Conservation (phyloP, 495 filamentous ascomycete genomes). For the Astrothelium macrocarpum region DNA sequence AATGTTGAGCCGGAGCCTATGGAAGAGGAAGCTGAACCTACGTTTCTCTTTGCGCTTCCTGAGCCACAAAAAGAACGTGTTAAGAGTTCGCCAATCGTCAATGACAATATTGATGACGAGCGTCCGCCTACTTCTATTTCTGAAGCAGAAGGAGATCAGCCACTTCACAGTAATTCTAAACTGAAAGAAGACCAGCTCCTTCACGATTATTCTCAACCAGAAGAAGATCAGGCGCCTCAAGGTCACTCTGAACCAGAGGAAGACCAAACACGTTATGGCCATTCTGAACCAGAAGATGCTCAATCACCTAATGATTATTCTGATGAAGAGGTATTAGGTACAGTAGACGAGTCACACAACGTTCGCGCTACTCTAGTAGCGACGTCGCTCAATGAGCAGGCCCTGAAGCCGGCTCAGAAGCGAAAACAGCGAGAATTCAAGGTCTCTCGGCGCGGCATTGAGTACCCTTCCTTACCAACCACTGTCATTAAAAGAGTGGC, state of each 20-base stretch:
- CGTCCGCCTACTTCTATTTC: neutral
- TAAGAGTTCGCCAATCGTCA: slow-evolving; percentile 10
- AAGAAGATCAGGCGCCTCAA: neutral
- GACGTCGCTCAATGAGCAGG: neutral
- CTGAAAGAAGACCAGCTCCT: neutral
- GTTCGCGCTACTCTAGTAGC: neutral
- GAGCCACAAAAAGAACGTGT: slow-evolving; percentile 20
- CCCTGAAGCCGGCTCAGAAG: slow-evolving; percentile 32
- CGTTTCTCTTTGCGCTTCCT: slow-evolving; percentile 6
- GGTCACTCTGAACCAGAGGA: slow-evolving; percentile 21
- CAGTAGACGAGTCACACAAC: neutral
- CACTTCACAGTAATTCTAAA: slow-evolving; percentile 17
- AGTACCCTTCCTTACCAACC: slow-evolving; percentile 62
- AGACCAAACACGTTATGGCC: slow-evolving; percentile 18
- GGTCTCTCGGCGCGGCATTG: slow-evolving; percentile 62
- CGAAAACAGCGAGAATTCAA: slow-evolving; percentile 39
- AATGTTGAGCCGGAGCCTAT: slow-evolving; percentile 13
- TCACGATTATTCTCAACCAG: neutral
- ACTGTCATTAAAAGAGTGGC: slow-evolving; percentile 67
- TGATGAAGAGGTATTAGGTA: neutral
- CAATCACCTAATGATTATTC: neutral
- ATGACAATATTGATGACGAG: slow-evolving; percentile 33
- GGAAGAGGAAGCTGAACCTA: neutral
- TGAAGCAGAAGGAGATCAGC: neutral
- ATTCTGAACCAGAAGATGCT: neutral